These are phyloP conservation scores for Melaleuca alternifolia DNA, from an alignment of 345 rosid genomes.

Conservation along the genomic window DNA sequence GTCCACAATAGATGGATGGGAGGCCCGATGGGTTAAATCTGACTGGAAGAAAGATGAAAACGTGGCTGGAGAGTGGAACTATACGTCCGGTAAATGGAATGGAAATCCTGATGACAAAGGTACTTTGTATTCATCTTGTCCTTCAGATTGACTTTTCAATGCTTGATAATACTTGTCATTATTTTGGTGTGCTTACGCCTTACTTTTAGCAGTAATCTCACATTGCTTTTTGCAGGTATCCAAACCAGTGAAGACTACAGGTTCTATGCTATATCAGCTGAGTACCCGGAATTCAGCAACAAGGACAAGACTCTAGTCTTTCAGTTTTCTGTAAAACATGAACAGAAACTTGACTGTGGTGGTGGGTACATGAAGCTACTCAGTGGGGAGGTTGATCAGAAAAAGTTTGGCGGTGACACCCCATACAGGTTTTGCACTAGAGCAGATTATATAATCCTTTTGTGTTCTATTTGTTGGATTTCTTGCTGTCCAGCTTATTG, in stretches of 20 bases:
- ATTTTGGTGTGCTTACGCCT: neutral
- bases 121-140: slow-evolving; percentile 2
- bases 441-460: slow-evolving; percentile 46
- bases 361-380: slow-evolving; percentile 99
- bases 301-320: slow-evolving; percentile 40
- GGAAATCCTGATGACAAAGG: slow-evolving; percentile 87
- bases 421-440: slow-evolving; percentile 78
- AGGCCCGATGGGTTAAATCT: slow-evolving; percentile 76
- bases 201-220: neutral
- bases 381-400: slow-evolving; percentile 84
- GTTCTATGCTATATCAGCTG: slow-evolving; percentile 43
- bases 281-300: slow-evolving; percentile 39
- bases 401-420: slow-evolving; percentile 97
- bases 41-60: slow-evolving; percentile 93
- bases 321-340: slow-evolving; percentile 43
- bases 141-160: neutral
- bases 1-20: slow-evolving; percentile 74
- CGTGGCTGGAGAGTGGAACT: slow-evolving; percentile 87
- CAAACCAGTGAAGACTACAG: slow-evolving; percentile 97
- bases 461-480: slow-evolving; percentile 18
- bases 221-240: slow-evolving; percentile 43
- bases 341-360: slow-evolving; percentile 92
- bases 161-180: neutral
- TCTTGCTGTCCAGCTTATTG: neutral
- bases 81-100: slow-evolving; percentile 87